A percentile compares a stretch with the other conserved stretches of the same genome.
These are phyloP conservation scores for Salix suchowensis DNA, from an alignment of 345 rosid genomes.

Conservation along the genomic window DNA sequence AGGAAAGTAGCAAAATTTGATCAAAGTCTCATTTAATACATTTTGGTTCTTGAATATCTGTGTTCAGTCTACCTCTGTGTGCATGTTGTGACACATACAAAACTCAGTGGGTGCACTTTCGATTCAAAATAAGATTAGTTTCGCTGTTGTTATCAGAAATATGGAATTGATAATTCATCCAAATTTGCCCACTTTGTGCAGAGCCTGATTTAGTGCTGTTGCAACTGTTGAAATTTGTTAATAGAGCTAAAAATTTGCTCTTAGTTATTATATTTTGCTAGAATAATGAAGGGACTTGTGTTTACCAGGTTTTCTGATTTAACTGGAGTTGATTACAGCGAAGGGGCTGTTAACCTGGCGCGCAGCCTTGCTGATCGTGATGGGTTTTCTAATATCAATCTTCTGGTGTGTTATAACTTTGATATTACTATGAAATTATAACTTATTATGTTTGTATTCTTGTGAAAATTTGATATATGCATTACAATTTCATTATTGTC, in stretches of 20 bases:
- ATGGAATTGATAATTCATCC: background rate
- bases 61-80: background rate
- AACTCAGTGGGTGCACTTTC: background rate
- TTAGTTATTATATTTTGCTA: background rate
- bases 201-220: background rate
- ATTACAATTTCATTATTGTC: background rate
- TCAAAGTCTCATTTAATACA: background rate
- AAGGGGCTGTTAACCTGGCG: slow-evolving; percentile 85
- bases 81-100: background rate
- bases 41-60: background rate
- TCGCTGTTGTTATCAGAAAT: background rate
- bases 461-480: background rate
- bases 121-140: background rate
- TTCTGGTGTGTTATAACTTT: slow-evolving; percentile 50
- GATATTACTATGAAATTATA: slow-evolving; percentile 2
- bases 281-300: slow-evolving; percentile 3
- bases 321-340: slow-evolving; percentile 89
- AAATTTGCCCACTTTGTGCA: background rate
- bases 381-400: slow-evolving; percentile 64
- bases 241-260: background rate
- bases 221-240: background rate
- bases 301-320: slow-evolving; percentile 77
- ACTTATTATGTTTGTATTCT: background rate
- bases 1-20: background rate
- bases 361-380: slow-evolving; percentile 74